Conservation (phyloP, 1,284 basidiomycete genomes). For the Phenoliferia sp. region DNA sequence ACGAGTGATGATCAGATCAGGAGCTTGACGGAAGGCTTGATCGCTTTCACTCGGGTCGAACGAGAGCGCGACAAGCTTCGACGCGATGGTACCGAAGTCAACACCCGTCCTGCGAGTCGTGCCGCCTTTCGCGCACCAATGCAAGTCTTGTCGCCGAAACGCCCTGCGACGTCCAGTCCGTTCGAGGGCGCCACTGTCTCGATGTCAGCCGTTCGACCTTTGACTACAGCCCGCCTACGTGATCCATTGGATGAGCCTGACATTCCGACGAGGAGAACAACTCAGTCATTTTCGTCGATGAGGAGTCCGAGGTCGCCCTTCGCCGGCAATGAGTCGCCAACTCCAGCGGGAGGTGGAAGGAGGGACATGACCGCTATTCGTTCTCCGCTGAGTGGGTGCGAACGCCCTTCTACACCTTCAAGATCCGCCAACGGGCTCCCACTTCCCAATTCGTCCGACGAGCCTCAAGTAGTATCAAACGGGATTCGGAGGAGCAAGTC, state of each 20-base stretch:
- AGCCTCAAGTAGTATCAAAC: not conserved
- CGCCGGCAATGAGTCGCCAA: not conserved
- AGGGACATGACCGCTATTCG: not conserved
- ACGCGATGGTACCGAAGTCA: not conserved
- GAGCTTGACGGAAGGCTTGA: conserved; percentile 35
- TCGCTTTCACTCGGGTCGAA: conserved; percentile 31
- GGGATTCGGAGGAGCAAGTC: not conserved
- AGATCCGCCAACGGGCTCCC: not conserved
- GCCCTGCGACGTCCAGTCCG: conserved; percentile 9
- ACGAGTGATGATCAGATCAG: conserved; percentile 38
- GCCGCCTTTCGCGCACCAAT: not conserved
- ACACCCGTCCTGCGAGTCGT: conserved; percentile 12
- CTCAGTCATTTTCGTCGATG: conserved; percentile 6
- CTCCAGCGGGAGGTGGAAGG: conserved; percentile 7
- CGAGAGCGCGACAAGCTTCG: conserved; percentile 23
- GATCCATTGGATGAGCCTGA: conserved; percentile 13
- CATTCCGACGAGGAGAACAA: not conserved
- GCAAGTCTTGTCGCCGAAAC: conserved; percentile 8
- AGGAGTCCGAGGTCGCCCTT: not conserved
- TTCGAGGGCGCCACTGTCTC: conserved; percentile 20
- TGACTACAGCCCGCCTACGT: conserved; percentile 1
- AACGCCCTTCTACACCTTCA: not conserved
- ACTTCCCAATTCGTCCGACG: not conserved
- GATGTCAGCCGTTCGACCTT: conserved; percentile 10
- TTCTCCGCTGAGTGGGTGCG: not conserved